Evolutionary conservation across 2,329 filamentous ascomycete species (phyloP).

Genomic region (Venturia oleaginea): DNA sequence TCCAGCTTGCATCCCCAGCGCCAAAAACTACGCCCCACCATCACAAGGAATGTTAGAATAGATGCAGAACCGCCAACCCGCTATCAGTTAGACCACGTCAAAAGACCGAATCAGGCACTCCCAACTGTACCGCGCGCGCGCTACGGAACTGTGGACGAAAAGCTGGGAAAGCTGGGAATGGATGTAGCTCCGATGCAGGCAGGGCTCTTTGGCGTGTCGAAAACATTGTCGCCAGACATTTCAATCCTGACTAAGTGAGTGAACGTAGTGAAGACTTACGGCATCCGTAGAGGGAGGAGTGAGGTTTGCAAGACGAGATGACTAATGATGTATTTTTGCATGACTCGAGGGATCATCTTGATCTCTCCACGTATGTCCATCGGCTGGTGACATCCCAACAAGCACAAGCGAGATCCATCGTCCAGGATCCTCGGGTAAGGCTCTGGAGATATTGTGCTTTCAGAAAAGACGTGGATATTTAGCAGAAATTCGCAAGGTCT

Average conservation of each 20-base stretch:
- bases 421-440: not conserved
- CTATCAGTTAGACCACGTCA: conserved; percentile 4
- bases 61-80: conserved; percentile 1
- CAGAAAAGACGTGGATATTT: too few species aligned
- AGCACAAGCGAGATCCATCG: not conserved
- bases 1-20: not conserved
- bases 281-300: not conserved
- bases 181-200: not conserved
- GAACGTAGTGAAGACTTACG: conserved; percentile 2
- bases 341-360: not conserved
- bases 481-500: too few species aligned
- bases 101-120: not conserved
- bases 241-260: not conserved
- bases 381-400: not conserved
- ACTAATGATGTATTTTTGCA: conserved; percentile 8
- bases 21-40: not conserved
- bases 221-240: not conserved
- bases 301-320: not conserved
- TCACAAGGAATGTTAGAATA: conserved; percentile 8
- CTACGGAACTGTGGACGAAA: not conserved
- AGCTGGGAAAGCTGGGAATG: conserved; percentile 2
- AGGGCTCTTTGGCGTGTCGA: not conserved
- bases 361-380: not conserved
- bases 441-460: not conserved
- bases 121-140: not conserved